Evolutionary conservation across 768 basidiomycete genomes (phyloP), one percentile per base, ranked within the genome.

Genomic region (Russula lepida): DNA sequence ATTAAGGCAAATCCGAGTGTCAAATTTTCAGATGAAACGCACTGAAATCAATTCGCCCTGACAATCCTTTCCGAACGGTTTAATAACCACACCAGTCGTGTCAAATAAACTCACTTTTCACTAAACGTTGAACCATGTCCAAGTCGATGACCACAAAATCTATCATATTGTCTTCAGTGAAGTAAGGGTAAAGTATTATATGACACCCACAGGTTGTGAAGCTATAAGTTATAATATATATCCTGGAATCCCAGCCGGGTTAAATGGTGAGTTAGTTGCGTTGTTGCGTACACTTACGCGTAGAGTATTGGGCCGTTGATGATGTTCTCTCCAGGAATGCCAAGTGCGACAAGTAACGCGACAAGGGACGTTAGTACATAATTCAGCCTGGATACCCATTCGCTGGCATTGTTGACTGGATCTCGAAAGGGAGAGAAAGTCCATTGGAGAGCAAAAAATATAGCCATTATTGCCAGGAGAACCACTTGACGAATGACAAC

Each of bases 41-140:
- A 88, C 86, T 88, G 73, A 89, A 89, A 72, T 91, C 88, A 39
- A 91, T 77, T 27, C 89, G 80, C 27, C 79, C 77, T 6, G 81
- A 76, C 30, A 84, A 67, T 46, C 78, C 86, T 89, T 60, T 19
- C 27, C 23, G 46, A 51, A 43, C 17, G 33, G 25, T 19, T 52
- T 21, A 57, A 46, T 12, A 37, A 32, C 21, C 19, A 25, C 43
- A 32, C n/a, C 21, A 13, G 30, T 50, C n/a, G 33, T 48, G 49
- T 28, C 59, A 37, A 41, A 68, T 64, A 6, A 54, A 48, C 81
- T 48, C 59, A 88, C 86, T 75, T 71, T 92, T 89, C 35, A 89
- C 78, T 28, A 79, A 32, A 13, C 78, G 75, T 54, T 84, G 84
- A 57, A 78, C 72, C 62, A 80, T 69, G 39, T 72, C 70, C 60